Conservation (phyloP, 176 grass and related monocot species). For the Saccharum officinarum region DNA sequence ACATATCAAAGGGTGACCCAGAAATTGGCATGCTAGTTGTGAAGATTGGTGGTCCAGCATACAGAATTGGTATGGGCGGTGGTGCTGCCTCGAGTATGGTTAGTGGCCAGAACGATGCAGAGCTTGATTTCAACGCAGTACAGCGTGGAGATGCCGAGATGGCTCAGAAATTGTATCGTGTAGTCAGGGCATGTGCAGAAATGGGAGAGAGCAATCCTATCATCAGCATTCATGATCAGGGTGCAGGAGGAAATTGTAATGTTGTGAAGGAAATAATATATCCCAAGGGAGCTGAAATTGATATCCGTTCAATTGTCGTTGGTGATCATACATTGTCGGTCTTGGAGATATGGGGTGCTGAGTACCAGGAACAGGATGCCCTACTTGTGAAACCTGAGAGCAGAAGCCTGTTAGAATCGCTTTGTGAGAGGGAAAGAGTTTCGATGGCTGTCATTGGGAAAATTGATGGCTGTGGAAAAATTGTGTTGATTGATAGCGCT, state of each 20-base stretch:
- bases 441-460: slow-evolving; percentile 84
- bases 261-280: slow-evolving; percentile 95
- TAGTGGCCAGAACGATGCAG: slow-evolving; percentile 89
- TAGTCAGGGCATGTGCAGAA: slow-evolving; percentile 87
- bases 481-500: slow-evolving; percentile 81
- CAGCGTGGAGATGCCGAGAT: slow-evolving; percentile 97
- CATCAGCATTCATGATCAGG: slow-evolving; percentile 96
- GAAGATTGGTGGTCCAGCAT: slow-evolving; percentile 94
- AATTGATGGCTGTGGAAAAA: slow-evolving; percentile 78
- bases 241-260: slow-evolving; percentile 95
- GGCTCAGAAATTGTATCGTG: slow-evolving; percentile 88
- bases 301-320: slow-evolving; percentile 77
- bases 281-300: slow-evolving; percentile 88
- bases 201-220: slow-evolving; percentile 91
- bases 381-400: slow-evolving; percentile 72
- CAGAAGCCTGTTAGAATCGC: slow-evolving; percentile 49
- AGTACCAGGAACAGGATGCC: slow-evolving; percentile 92
- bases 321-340: slow-evolving; percentile 93
- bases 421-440: slow-evolving; percentile 87
- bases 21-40: slow-evolving; percentile 94
- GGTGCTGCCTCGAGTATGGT: slow-evolving; percentile 96
- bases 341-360: slow-evolving; percentile 87
- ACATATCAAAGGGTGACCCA: slow-evolving; percentile 74
- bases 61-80: slow-evolving; percentile 97
- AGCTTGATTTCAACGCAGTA: slow-evolving; percentile 93